Conservation (phyloP, 164 flowering plant genomes). For the Buxus sempervirens region DNA sequence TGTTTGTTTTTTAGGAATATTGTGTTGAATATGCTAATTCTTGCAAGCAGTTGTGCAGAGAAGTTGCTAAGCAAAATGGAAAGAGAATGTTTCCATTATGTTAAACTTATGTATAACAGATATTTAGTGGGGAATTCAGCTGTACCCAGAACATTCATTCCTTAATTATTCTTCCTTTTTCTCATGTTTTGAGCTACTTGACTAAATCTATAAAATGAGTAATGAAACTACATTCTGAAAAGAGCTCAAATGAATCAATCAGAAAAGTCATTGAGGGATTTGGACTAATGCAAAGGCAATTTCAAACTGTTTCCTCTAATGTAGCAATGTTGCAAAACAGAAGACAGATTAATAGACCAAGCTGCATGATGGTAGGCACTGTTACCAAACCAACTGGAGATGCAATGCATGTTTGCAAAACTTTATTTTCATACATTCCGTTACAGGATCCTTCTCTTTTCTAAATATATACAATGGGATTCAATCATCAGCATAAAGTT, state of each 20-base stretch:
- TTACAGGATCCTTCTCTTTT: not conserved
- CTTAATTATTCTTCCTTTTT: too few species aligned
- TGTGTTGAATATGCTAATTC: constrained; percentile 6
- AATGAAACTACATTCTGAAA: too few species aligned
- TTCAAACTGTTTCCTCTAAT: too few species aligned
- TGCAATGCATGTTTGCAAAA: not conserved
- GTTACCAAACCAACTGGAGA: not conserved
- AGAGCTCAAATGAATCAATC: too few species aligned
- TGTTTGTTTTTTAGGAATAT: not conserved
- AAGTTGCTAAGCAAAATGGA: not conserved
- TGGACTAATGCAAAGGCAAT: too few species aligned
- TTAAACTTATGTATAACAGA: not conserved
- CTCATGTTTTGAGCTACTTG: too few species aligned
- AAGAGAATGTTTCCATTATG: not conserved
- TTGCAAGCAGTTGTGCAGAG: not conserved
- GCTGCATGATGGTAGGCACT: too few species aligned
- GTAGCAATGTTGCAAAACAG: not conserved
- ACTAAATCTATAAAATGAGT: too few species aligned
- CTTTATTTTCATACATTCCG: too few species aligned
- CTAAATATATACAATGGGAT: not conserved
- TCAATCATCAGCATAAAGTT: not conserved
- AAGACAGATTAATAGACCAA: too few species aligned
- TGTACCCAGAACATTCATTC: not conserved
- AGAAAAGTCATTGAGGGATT: too few species aligned
- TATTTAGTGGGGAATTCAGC: not conserved